Percentiles rank a stretch among this genome's conserved stretches.
These are phyloP conservation scores for Yamadazyma songkhlaensis DNA, from an alignment of 1,139 yeast species.

Conservation along the genomic window DNA sequence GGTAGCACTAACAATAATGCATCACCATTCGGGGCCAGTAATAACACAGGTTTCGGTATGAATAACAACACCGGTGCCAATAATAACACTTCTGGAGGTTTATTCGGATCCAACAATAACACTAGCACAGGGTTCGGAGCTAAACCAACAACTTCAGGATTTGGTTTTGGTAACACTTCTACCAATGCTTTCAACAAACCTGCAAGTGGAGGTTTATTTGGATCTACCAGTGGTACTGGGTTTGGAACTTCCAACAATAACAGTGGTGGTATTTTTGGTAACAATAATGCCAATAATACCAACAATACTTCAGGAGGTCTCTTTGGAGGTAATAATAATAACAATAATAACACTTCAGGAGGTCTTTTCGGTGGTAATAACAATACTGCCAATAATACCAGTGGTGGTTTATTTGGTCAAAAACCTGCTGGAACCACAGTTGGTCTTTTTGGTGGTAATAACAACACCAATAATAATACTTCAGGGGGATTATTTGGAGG, in stretches of 20 bases:
- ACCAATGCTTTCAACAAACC: conserved; percentile 17
- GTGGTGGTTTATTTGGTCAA: conserved; percentile 33
- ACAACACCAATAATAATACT: conserved; percentile 11
- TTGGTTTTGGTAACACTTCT: conserved; percentile 17
- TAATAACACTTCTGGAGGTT: conserved; percentile 14
- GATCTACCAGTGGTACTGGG: conserved; percentile 20
- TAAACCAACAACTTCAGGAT: conserved; percentile 18
- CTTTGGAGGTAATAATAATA: conserved; percentile 9
- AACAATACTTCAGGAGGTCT: conserved; percentile 5
- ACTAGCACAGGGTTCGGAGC: conserved; percentile 19
- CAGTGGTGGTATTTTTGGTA: conserved; percentile 37
- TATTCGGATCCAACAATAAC: conserved; percentile 18
- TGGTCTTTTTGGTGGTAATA: conserved; percentile 37
- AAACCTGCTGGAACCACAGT: conserved; percentile 19
- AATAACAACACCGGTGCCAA: conserved; percentile 21
- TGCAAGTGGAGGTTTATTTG: conserved; percentile 24
- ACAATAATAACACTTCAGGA: conserved; percentile 13
- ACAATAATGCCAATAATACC: conserved; percentile 15
- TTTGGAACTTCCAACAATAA: conserved; percentile 25
- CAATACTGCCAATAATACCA: conserved; percentile 12
- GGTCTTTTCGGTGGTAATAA: conserved; percentile 29
- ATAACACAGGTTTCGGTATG: conserved; percentile 16
- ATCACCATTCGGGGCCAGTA: conserved; percentile 12
- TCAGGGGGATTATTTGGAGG: conserved; percentile 30
- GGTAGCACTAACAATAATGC: conserved; percentile 9